Base-by-base conservation (phyloP, 257 asterid species). In the Solanum chmielewskii region DNA sequence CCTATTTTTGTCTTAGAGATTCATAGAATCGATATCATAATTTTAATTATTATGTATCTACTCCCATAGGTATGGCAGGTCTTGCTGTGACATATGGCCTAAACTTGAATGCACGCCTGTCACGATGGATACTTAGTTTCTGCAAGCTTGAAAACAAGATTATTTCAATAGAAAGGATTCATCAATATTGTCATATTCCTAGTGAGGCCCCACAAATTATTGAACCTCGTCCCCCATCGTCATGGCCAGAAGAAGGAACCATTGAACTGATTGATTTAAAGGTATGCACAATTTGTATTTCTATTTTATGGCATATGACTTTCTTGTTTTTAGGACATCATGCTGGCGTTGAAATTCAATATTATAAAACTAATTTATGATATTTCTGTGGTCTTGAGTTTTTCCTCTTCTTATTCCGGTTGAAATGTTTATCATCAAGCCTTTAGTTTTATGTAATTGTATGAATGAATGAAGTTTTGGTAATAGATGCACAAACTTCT, bases 121-220 rank as follows among this genome's bases (percentile, higher is more conserved):
- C 99, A 23, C 91, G 99, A 69, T 97, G 99, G 99, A 97, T 97
- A 87, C 98, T 97, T 39, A 96, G 99, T 92, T 97, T 96, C 90
- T 97, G 99, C 93, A 97, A 97, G 93, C 98, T 97, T 45, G 99
- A 97, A 94, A 97, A 97, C 92, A 97, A 97, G 92, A 95, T 97
- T 74, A 93, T 97, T 87, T 97, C 99, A 11, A 92, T 97, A 75
- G 99, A 97, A 91, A 94, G 99, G 91, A 97, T 97, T 89, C 95
- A 97, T 91, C 99, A 97, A 81, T 97, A 97, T 90, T 94, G 98
- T 87, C 91, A 93, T 60, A 92, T 97, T 89, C 97, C 98, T n/a
- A 94, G 98, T 89, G 99, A 97, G 93, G 99, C 99, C 66, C 98
- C 99, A 15, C 11, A 91, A 39, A 42, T 92, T 86, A 92, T 97